phyloP scores from a whole-genome alignment of 1,139 yeast species.

The Taphrina populina region DNA sequence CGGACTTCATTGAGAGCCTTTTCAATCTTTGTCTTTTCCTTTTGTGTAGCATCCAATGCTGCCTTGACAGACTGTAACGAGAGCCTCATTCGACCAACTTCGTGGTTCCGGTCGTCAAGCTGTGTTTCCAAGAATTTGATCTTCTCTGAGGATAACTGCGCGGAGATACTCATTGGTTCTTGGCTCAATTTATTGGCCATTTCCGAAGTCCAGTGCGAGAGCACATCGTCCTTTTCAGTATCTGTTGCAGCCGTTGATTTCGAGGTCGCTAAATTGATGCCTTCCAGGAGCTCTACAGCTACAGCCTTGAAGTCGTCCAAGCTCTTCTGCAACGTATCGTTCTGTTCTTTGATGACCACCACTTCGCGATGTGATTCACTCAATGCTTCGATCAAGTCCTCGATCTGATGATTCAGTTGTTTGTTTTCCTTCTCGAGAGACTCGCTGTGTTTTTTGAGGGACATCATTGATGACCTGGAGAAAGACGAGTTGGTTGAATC shows the following conservation, averaged over 20 bases:
- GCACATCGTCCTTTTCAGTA: conserved; percentile 13
- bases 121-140: conserved; percentile 35
- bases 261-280: conserved; percentile 7
- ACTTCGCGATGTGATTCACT: conserved; percentile 38
- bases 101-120: conserved; percentile 37
- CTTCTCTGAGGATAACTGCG: conserved; percentile 35
- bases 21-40: conserved; percentile 35
- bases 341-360: conserved; percentile 32
- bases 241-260: not conserved
- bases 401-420: conserved; percentile 39
- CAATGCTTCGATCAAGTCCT: conserved; percentile 40
- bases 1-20: conserved; percentile 37
- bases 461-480: conserved; percentile 10
- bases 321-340: conserved; percentile 36
- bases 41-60: conserved; percentile 37
- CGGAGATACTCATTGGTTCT: conserved; percentile 27
- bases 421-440: conserved; percentile 26
- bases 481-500: conserved; percentile 14
- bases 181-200: conserved; percentile 27
- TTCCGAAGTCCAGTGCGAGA: conserved; percentile 22
- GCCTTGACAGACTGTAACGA: conserved; percentile 33
- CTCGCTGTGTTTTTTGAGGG: conserved; percentile 25
- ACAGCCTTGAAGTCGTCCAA: conserved; percentile 36
- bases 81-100: conserved; percentile 38
- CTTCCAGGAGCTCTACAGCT: conserved; percentile 32